These are phyloP conservation scores for Trichoderma atroviride DNA, from an alignment of 2,329 filamentous ascomycete species.

Conservation along the genomic window DNA sequence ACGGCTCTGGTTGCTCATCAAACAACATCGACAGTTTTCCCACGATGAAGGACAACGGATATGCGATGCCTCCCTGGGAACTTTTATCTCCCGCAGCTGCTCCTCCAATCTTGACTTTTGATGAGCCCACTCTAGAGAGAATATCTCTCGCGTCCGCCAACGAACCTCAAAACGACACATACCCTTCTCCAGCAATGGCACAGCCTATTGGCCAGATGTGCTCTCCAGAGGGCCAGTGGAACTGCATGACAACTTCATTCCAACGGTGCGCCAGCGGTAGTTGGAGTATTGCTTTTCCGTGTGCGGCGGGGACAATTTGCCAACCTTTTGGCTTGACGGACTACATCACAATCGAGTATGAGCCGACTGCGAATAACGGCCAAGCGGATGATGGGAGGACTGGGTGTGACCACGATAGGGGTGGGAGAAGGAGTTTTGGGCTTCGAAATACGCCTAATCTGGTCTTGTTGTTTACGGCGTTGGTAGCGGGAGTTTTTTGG, in stretches of 20 bases:
- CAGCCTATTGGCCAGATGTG: constrained; percentile 43
- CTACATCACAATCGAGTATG: constrained; percentile 44
- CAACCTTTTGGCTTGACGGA: constrained; percentile 46
- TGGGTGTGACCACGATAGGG: neutral
- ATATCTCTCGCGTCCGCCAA: neutral
- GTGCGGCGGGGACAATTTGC: constrained; percentile 51
- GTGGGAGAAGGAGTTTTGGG: constrained; percentile 5
- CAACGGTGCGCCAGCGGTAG: constrained; percentile 53
- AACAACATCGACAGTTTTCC: neutral
- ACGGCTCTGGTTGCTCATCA: neutral
- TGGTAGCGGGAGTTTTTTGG: neutral
- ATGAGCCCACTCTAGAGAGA: neutral
- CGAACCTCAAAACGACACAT: constrained; percentile 7
- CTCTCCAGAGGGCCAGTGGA: constrained; percentile 55
- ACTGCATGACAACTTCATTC: constrained; percentile 53
- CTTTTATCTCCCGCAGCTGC: neutral
- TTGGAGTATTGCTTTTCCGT: constrained; percentile 51
- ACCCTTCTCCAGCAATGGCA: neutral
- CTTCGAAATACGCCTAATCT: neutral
- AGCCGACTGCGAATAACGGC: constrained; percentile 30
- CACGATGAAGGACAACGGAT: neutral
- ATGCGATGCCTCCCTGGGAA: constrained; percentile 2
- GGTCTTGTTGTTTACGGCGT: neutral
- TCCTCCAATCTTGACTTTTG: constrained; percentile 11
- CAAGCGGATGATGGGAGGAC: neutral